Evolutionary conservation across 495 filamentous ascomycete species (phyloP).

Genomic region (Penicillium argentinense): DNA sequence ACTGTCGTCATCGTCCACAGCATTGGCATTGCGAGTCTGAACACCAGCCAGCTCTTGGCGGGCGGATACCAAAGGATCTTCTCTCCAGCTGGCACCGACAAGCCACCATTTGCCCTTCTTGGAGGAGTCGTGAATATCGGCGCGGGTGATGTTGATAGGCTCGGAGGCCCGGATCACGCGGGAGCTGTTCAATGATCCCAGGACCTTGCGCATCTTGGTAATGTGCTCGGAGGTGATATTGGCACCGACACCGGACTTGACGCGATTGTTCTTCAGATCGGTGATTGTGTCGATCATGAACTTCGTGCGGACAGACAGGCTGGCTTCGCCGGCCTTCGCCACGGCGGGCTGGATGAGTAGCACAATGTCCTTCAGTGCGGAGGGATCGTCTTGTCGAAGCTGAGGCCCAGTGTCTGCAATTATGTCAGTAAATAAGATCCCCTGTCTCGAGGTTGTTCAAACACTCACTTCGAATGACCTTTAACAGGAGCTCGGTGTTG

Average conservation of each 20-base stretch:
- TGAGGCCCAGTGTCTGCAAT: slow-evolving; percentile 65
- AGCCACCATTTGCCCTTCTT: slow-evolving; percentile 98
- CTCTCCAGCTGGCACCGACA: slow-evolving; percentile 85
- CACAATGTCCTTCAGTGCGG: slow-evolving; percentile 89
- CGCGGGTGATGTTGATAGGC: slow-evolving; percentile 75
- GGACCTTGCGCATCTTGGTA: slow-evolving; percentile 77
- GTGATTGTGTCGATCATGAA: slow-evolving; percentile 99
- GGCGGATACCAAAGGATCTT: slow-evolving; percentile 41
- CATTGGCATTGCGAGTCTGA: slow-evolving; percentile 11
- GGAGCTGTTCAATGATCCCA: slow-evolving; percentile 68
- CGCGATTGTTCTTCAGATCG: slow-evolving; percentile 88
- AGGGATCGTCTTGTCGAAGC: slow-evolving; percentile 86
- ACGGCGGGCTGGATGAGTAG: slow-evolving; percentile 71
- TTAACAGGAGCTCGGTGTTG: slow-evolving; percentile 89
- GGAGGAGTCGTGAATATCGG: slow-evolving; percentile 76
- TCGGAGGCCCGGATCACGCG: slow-evolving; percentile 70
- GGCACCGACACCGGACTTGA: slow-evolving; percentile 69
- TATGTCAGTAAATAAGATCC: slow-evolving; percentile 3
- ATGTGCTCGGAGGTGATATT: slow-evolving; percentile 70
- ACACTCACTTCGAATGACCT: slow-evolving; percentile 68
- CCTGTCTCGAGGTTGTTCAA: not conserved
- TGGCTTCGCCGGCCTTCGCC: slow-evolving; percentile 61
- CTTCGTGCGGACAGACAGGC: slow-evolving; percentile 82
- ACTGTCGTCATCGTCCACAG: slow-evolving; percentile 35
- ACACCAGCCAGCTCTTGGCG: slow-evolving; percentile 33